Evolutionary conservation across 2,329 filamentous ascomycete genomes (phyloP).

Genomic region (Aspergillus texensis): DNA sequence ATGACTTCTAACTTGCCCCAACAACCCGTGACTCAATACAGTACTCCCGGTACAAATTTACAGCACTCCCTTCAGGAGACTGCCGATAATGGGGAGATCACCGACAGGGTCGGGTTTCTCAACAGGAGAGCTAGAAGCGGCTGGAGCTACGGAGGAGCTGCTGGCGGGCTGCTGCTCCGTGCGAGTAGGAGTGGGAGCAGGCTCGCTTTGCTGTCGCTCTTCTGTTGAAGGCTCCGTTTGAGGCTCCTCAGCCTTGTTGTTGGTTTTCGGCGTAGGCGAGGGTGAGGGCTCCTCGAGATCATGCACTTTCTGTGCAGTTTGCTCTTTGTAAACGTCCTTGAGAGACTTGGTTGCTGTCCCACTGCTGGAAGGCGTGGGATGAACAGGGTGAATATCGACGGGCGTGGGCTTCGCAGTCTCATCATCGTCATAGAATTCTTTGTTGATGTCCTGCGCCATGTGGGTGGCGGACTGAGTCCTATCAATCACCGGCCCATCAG

Average conservation of each 20-base stretch:
- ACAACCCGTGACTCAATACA: neutral
- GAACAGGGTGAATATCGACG: neutral
- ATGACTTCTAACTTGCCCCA: neutral
- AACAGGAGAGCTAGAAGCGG: neutral
- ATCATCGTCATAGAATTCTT: slow-evolving; percentile 1
- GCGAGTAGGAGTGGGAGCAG: neutral
- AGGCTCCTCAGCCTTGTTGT: neutral
- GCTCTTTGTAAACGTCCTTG: neutral
- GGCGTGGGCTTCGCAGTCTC: neutral
- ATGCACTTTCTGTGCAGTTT: neutral
- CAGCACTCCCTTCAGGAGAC: slow-evolving; percentile 8
- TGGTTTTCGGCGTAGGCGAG: neutral
- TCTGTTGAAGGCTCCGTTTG: neutral
- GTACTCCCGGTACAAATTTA: neutral
- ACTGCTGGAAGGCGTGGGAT: neutral
- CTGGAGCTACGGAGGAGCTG: neutral
- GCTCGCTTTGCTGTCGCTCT: neutral
- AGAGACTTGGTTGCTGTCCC: neutral
- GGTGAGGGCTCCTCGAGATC: neutral
- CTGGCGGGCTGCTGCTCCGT: neutral
- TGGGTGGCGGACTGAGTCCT: slow-evolving; percentile 18
- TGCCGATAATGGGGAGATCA: slow-evolving; percentile 28
- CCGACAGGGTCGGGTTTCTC: slow-evolving; percentile 20
- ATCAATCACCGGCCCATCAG: neutral
- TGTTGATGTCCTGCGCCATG: slow-evolving; percentile 20